Base-by-base conservation (phyloP, 176 grass and related monocot genomes). In the Cenchrus fungigraminus region DNA sequence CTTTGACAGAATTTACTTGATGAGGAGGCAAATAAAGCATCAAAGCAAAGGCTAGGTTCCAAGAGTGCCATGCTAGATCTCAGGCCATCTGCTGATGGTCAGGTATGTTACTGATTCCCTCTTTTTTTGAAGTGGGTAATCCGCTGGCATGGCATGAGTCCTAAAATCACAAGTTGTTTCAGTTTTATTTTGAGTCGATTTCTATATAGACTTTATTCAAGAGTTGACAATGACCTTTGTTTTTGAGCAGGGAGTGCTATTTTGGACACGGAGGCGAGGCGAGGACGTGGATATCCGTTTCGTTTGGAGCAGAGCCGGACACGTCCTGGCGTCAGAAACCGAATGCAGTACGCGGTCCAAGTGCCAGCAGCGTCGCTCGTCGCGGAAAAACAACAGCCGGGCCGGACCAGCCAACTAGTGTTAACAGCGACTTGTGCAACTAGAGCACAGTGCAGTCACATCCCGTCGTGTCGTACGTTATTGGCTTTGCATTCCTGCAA, bases 11-110 rank as follows among this genome's bases (percentile, higher is more conserved):
- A 78, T 91, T 86, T 98, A 95, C 93, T 98, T 71, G 93, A 95
- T 64, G 93, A 95, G 77, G 89, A 95, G 40, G 44, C 77, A 87
- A 89, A 70, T 51, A 83, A 77, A 81, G 85, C 8, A 88, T 84
- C 83, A 66, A 98, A 98, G 74, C 95, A 98, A 88, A 86, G 50
- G 72, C 76, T 87, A 78, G 93, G 93, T 47, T 98, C 95, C 83
- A 98, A 92, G 86, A 98, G 87, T 95, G 87, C 89, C 8, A 87
- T 98, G 82, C 89, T 89, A 80, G 91, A 98, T 90, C 86, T 95
- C 74, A 92, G 87, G 77, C 95, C 89, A 78, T 89, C 80, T 19
- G 87, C 91, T 74, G 95, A 98, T 93, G 95, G 91, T 81, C 89
- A 86, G 89, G 95, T 98, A 93, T 85, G 77, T 59, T 47, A 89